Evolutionary conservation across 2,329 filamentous ascomycete genomes (phyloP), one percentile per base, ranked within the genome.

Genomic region (Stenocarpella maydis): DNA sequence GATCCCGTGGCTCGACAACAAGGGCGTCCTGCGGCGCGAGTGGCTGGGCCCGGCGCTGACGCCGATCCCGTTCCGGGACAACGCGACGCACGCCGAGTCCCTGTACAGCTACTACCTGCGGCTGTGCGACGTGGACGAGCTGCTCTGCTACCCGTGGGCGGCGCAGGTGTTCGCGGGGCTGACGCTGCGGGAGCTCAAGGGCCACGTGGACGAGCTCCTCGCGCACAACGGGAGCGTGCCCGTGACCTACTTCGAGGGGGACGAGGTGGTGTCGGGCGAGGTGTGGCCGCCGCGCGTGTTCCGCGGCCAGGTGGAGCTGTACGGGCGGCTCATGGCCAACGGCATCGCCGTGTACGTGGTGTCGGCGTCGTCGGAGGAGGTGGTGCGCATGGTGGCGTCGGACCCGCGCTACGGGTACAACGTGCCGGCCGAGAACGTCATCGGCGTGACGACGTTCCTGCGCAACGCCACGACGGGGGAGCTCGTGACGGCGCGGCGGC

Each of bases 391-490:
- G 80, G 80, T 84, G 1, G 82, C 78, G n/a, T 77, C 80, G 1
- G 82, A 83, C 68, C 80, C 81, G 9, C 77, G 77, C 69, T 84
- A 84, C 58, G 82, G 82, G 54, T 84, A 84, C 76, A 82, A 83
- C 69, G 80, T 83, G 7, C 78, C 78, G 39, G 74, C 82, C 2
- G 75, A 83, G 69, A 83, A 83, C 61, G 80, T 84, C 43, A 82
- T 83, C 24, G 82, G 82, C 31, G 81, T 83, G 15, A 80, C 78
- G 3, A 76, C 80, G 0, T 74, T 82, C 8, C 75, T 84, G 68
- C 75, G 73, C 41, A 77, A 79, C 63, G 68, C 70, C 50, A 76
- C 76, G 8, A 69, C 70, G 21, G 75, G 76, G 6, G 71, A 72
- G 10, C 70, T 80, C 21, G 82, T 80, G 0, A 78, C 78, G 0